Conservation (phyloP, 768 basidiomycete species). For the Termitomyces sp. region DNA sequence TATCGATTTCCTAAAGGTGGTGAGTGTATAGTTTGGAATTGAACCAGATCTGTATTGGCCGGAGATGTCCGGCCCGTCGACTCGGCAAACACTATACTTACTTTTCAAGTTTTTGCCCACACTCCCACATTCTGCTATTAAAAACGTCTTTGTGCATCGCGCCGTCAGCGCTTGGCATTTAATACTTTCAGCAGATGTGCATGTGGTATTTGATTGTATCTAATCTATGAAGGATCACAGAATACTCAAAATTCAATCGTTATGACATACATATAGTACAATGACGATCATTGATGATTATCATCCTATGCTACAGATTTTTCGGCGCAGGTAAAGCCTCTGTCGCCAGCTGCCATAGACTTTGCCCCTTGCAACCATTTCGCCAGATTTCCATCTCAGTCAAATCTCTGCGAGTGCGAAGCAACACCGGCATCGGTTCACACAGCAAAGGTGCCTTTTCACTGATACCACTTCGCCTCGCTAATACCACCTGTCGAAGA, state of each 20-base stretch:
- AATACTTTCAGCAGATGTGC: too few relatives aligned
- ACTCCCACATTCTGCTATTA: too few relatives aligned
- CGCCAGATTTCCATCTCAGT: slow-evolving; percentile 34
- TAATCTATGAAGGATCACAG: too few relatives aligned
- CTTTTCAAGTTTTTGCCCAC: too few relatives aligned
- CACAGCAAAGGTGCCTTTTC: slow-evolving; percentile 16
- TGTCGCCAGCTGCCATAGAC: slow-evolving; percentile 24
- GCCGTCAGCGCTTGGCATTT: too few relatives aligned
- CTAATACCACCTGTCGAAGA: slow-evolving; percentile 26
- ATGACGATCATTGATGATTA: too few relatives aligned
- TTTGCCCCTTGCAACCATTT: slow-evolving; percentile 21
- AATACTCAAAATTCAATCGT: too few relatives aligned
- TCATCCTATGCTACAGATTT: slow-evolving; percentile 7
- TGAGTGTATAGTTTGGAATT: slow-evolving; percentile 16
- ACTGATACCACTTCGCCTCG: slow-evolving; percentile 18
- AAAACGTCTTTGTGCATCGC: too few relatives aligned
- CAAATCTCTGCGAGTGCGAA: slow-evolving; percentile 20
- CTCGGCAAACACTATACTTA: too few relatives aligned
- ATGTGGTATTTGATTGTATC: too few relatives aligned
- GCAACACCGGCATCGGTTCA: slow-evolving; percentile 17
- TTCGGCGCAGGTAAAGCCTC: slow-evolving; percentile 6
- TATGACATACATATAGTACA: not conserved
- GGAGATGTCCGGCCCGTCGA: too few relatives aligned
- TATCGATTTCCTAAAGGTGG: not conserved
- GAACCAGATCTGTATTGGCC: not conserved